Evolutionary conservation across 495 filamentous ascomycete species (phyloP), one percentile per base, ranked within the genome.

Genomic region (Penicillium cinerascens): DNA sequence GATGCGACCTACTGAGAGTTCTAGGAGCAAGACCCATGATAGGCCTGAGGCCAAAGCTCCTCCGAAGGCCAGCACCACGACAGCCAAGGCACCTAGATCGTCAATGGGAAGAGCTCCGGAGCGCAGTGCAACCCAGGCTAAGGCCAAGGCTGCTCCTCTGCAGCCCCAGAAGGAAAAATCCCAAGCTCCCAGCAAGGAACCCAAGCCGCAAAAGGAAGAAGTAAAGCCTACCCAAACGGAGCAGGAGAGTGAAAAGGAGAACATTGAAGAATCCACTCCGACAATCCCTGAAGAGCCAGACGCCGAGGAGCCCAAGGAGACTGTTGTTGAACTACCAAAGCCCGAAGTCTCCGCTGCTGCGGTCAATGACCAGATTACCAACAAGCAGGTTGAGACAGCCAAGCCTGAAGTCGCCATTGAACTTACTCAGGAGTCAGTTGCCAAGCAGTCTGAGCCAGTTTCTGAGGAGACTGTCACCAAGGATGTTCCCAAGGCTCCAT

Each of bases 1-100:
- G 91, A 96, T 90, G 89, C 82, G 90, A 10, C 91, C 91, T 4
- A 97, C 91, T 8, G 82, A 87, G 20, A 82, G 82, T 50, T 91
- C 87, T 26, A 81, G 88, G 6, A 87, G 79, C 63, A 96, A 92
- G 70, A 79, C 82, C 0, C 78, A 87, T 16, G 89, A 91, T 2
- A 92, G 89, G 67, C 62, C 77, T 1, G 78, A 82, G n/a, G 49
- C 58, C 17, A 78, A 70, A 59, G 68, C 64, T 42, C 69, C 68
- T 17, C 65, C 69, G 15, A 76, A 60, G 52, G 26, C 59, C 7
- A 33, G 13, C 29, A 36, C 59, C 11, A 44, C 63, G 42, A 44
- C 60, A 15, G 42, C 60, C 7, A 74, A 68, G 55, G 47, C 51
- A 8, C 51, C 55, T 23, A 25, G 55, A 2, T 26, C 38, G 16